Evolutionary conservation across 805 yeast species (phyloP).

Genomic region (Wickerhamomyces chaumierensis): DNA sequence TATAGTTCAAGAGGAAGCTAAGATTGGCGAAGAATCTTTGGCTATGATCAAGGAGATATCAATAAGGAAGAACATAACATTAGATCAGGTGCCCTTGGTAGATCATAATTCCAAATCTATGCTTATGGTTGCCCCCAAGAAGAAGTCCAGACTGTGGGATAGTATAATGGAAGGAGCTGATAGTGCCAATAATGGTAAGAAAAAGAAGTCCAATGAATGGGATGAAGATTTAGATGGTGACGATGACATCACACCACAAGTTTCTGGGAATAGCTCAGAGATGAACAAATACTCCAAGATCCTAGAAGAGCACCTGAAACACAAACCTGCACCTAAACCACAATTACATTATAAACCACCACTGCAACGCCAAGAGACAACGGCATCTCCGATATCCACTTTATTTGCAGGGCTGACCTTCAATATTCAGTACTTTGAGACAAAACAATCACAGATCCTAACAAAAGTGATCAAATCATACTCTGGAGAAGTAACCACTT

Average conservation of each 20-base stretch:
- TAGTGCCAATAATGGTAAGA: neutral
- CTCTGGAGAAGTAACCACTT: slow-evolving; percentile 24
- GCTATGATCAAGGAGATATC: slow-evolving; percentile 15
- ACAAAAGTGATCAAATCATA: slow-evolving; percentile 32
- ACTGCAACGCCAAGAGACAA: neutral
- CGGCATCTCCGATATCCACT: slow-evolving; percentile 4
- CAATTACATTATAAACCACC: neutral
- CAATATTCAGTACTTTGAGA: slow-evolving; percentile 29
- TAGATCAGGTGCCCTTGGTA: neutral
- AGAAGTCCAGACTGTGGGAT: slow-evolving; percentile 29
- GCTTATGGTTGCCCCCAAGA: slow-evolving; percentile 1
- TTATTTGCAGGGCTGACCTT: slow-evolving; percentile 35
- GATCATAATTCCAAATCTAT: neutral
- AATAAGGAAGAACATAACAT: neutral
- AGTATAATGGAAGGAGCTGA: slow-evolving; percentile 21
- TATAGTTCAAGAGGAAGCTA: slow-evolving; percentile 5
- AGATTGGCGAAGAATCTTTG: slow-evolving; percentile 22
- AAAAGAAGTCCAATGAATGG: slow-evolving; percentile 10
- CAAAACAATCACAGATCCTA: slow-evolving; percentile 26
- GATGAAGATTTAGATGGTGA: slow-evolving; percentile 11
- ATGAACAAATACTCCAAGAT: neutral
- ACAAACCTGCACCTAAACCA: neutral
- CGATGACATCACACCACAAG: slow-evolving; percentile 1
- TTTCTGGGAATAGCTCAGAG: too few relatives aligned
- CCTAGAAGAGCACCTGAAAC: neutral